Evolutionary conservation across 345 rosid species (phyloP).

Genomic region (Boechera divaricarpa): DNA sequence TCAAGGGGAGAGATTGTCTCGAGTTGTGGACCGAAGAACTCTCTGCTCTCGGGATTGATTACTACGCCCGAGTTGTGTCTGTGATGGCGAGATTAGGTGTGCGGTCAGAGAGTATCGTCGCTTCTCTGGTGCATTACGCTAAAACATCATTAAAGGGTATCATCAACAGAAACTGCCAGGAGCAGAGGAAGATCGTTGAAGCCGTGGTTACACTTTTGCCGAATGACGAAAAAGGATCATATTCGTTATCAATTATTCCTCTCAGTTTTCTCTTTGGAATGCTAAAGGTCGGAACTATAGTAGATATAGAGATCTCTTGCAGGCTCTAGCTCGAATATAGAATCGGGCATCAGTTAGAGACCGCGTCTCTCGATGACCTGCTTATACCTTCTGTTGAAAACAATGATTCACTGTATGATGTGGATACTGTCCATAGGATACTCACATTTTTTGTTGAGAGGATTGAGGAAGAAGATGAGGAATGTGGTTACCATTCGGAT

Average conservation of each 20-base stretch:
- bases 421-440: constrained; percentile 75
- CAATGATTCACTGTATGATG: constrained; percentile 75
- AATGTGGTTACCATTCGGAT: constrained; percentile 37
- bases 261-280: constrained; percentile 77
- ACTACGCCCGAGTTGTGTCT: constrained; percentile 59
- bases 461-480: constrained; percentile 66
- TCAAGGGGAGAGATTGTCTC: constrained; percentile 55
- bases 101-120: constrained; percentile 58
- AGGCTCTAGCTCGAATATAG: constrained; percentile 75
- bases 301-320: constrained; percentile 57
- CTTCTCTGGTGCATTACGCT: constrained; percentile 82
- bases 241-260: constrained; percentile 46
- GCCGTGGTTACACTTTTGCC: constrained; percentile 70
- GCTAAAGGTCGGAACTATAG: constrained; percentile 64
- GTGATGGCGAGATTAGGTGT: constrained; percentile 69
- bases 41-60: constrained; percentile 61
- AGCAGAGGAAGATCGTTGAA: constrained; percentile 68
- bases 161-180: constrained; percentile 53
- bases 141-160: constrained; percentile 63
- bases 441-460: constrained; percentile 65
- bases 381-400: constrained; percentile 72
- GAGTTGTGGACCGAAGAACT: constrained; percentile 91
- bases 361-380: constrained; percentile 72
- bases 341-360: constrained; percentile 66
- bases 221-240: constrained; percentile 53